These are phyloP conservation scores for Catharanthus roseus DNA, from an alignment of 257 asterid genomes.

Conservation along the genomic window DNA sequence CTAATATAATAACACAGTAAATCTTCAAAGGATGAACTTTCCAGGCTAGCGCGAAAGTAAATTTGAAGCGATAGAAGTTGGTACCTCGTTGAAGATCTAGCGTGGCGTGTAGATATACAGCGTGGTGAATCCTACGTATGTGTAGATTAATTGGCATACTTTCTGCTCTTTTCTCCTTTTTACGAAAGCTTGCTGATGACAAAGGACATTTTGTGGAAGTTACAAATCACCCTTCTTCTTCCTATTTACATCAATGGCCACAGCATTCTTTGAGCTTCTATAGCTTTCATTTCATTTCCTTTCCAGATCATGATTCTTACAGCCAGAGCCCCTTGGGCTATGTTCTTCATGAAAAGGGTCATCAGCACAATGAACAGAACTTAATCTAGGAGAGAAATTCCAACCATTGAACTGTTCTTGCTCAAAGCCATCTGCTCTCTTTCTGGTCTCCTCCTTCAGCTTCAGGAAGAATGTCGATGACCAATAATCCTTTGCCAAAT, in stretches of 20 bases:
- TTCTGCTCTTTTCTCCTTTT: neutral
- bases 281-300: conserved; percentile 27
- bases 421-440: conserved; percentile 35
- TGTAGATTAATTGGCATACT: neutral
- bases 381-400: conserved; percentile 63
- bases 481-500: conserved; percentile 68
- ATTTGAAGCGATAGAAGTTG: neutral
- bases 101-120: neutral
- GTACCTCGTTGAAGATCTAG: neutral
- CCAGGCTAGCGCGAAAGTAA: neutral
- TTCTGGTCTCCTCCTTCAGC: conserved; percentile 52
- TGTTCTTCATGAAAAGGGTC: conserved; percentile 78
- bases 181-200: neutral
- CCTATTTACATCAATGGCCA: neutral
- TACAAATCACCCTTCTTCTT: neutral
- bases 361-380: conserved; percentile 64
- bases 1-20: neutral
- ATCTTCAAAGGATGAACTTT: neutral
- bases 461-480: conserved; percentile 60
- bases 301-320: conserved; percentile 37
- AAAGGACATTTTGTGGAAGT: neutral
- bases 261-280: neutral
- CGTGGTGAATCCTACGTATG: neutral
- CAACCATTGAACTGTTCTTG: conserved; percentile 39
- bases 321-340: conserved; percentile 41